Conservation (phyloP, 257 asterid genomes). For the Primulina eburnea region DNA sequence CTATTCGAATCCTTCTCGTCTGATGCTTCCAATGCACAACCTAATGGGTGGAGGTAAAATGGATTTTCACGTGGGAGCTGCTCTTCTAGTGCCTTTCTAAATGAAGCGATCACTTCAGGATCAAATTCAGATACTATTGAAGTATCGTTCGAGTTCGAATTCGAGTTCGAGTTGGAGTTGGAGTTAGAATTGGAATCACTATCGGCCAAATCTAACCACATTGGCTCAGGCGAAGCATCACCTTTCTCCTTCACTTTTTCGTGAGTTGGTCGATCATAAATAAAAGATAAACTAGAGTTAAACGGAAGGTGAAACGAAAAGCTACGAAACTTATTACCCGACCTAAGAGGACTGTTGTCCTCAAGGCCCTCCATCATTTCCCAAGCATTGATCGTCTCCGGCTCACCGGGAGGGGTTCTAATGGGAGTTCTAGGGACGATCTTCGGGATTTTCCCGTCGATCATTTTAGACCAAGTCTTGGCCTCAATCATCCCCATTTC, state of each 20-base stretch:
- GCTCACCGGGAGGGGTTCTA: conserved; percentile 77
- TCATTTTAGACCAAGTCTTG: conserved; percentile 77
- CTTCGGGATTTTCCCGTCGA: conserved; percentile 70
- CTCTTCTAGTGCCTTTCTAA: conserved; percentile 66
- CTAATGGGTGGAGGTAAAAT: conserved; percentile 46
- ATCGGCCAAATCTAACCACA: conserved; percentile 41
- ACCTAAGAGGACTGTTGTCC: conserved; percentile 54
- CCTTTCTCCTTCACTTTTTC: conserved; percentile 31
- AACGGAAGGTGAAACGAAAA: conserved; percentile 56
- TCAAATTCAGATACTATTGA: conserved; percentile 66
- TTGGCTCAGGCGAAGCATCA: conserved; percentile 34
- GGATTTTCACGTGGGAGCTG: conserved; percentile 73
- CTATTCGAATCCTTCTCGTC: conserved; percentile 17
- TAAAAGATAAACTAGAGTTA: conserved; percentile 17
- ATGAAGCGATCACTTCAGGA: conserved; percentile 67
- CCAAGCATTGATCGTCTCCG: conserved; percentile 79
- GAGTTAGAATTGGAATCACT: conserved; percentile 50
- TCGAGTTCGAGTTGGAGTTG: conserved; percentile 48
- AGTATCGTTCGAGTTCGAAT: conserved; percentile 56
- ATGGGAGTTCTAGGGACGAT: conserved; percentile 55
- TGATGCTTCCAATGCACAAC: conserved; percentile 22
- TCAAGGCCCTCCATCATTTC: conserved; percentile 93
- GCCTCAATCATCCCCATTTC: conserved; percentile 75
- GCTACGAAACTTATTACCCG: conserved; percentile 51
- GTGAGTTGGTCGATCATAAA: conserved; percentile 52